Evolutionary conservation across 2,329 filamentous ascomycete species (phyloP).

Genomic region (Phoma sp.): DNA sequence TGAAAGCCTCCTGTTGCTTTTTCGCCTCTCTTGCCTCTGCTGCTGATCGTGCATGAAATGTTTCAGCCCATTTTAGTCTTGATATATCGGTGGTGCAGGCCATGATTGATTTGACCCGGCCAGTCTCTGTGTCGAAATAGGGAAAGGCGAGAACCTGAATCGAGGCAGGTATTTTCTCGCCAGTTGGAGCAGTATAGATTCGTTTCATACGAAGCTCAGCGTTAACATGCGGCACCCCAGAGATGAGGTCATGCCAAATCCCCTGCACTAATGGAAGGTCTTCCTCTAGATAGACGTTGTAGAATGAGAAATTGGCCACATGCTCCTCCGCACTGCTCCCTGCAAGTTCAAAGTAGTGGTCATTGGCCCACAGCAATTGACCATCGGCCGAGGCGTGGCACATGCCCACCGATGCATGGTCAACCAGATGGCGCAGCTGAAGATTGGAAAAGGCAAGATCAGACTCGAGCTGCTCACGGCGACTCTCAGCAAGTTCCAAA

Average conservation of each 20-base stretch:
- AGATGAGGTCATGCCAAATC: slow-evolving; percentile 33
- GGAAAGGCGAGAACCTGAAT: slow-evolving; percentile 46
- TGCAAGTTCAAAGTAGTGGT: slow-evolving; percentile 41
- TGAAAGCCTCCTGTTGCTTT: slow-evolving; percentile 51
- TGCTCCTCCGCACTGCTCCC: slow-evolving; percentile 30
- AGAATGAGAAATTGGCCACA: slow-evolving; percentile 23
- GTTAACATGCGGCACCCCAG: slow-evolving; percentile 35
- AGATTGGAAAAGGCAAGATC: slow-evolving; percentile 45
- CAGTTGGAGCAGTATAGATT: slow-evolving; percentile 39
- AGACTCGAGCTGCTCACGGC: slow-evolving; percentile 41
- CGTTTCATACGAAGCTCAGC: slow-evolving; percentile 42
- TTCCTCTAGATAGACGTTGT: slow-evolving; percentile 39
- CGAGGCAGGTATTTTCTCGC: slow-evolving; percentile 40
- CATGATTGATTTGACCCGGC: slow-evolving; percentile 44
- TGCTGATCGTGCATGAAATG: slow-evolving; percentile 47
- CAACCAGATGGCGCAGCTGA: slow-evolving; percentile 45
- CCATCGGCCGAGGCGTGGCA: slow-evolving; percentile 41
- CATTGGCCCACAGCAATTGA: slow-evolving; percentile 45
- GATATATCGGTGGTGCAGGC: slow-evolving; percentile 51
- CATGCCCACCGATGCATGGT: slow-evolving; percentile 47
- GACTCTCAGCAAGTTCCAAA: slow-evolving; percentile 28
- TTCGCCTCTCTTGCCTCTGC: slow-evolving; percentile 50
- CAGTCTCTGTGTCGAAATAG: slow-evolving; percentile 40
- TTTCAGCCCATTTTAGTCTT: slow-evolving; percentile 49
- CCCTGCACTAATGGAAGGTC: slow-evolving; percentile 34